Base-by-base conservation (phyloP, 2,329 filamentous ascomycete genomes). In the Sphaceloma murrayae region DNA sequence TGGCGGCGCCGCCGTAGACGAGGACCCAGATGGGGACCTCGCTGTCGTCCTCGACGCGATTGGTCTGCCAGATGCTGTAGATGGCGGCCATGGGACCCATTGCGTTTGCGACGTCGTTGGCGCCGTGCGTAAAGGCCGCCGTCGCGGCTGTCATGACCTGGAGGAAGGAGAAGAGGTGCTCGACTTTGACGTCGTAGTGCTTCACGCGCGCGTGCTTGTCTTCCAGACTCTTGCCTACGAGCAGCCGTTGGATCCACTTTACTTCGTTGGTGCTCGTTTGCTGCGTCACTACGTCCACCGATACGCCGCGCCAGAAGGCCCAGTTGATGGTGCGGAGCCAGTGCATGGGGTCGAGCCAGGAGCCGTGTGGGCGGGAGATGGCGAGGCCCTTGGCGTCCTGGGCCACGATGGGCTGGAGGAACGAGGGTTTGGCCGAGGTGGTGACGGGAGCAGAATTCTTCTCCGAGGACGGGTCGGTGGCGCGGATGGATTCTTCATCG, bases 101-200 rank as follows among this genome's bases (percentile, higher is more conserved):
- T 14, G 75, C 75, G 54, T 73, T 80, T 53, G 73, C 66, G n/a
- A 80, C 73, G 49, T 81, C 77, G 58, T 81, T 81, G 49, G 75
- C 73, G n/a, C 77, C 77, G 60, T 81, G 80, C 1, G 78, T 77
- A 52, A 84, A 82, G 1, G 77, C 81, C 27, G 78, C 78, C 47
- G 78, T 82, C 62, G 77, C 80, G 46, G 80, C 80, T n/a, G 78
- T 80, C 47, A 80, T 60, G 48, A 82, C 57, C 59, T 81, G 77
- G 52, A 80, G 68, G 55, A 78, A 82, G 4, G 75, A 78, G 63
- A 79, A 82, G 9, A 73, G 67, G 61, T 73, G 74, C 59, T 80
- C 76, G 49, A 72, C 66, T 48, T 70, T 69, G 59, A 78, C 77
- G 53, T 79, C 72, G 59, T 72, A 80, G 55, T 77, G 34, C 19